These are phyloP conservation scores for Aspergillus steynii DNA, from an alignment of 495 filamentous ascomycete genomes.

Conservation along the genomic window DNA sequence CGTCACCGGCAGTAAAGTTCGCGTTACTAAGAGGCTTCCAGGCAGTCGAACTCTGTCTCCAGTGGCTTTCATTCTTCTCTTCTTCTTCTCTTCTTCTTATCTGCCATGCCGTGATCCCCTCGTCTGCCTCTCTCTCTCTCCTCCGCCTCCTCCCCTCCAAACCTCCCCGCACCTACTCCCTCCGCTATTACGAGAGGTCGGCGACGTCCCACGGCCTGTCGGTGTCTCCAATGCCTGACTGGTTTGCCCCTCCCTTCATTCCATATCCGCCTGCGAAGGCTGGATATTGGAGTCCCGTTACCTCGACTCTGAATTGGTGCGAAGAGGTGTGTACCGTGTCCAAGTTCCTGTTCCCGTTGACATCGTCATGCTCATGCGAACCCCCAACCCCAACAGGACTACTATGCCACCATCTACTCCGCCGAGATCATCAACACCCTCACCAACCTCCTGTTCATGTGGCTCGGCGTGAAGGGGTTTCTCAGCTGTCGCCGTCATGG, in stretches of 20 bases:
- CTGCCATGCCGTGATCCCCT: slow-evolving; percentile 4
- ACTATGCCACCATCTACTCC: slow-evolving; percentile 61
- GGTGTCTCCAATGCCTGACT: slow-evolving; percentile 29
- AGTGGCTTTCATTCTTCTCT: slow-evolving; percentile 1
- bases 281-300: slow-evolving; percentile 84
- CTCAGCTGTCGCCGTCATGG: slow-evolving; percentile 65
- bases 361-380: not conserved
- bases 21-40: not conserved
- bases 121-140: slow-evolving; percentile 7
- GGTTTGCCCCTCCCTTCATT: slow-evolving; percentile 53
- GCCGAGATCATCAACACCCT: slow-evolving; percentile 70
- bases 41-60: not conserved
- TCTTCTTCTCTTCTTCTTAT: slow-evolving; percentile 6
- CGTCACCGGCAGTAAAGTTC: not conserved
- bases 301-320: slow-evolving; percentile 90
- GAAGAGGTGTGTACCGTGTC: slow-evolving; percentile 69
- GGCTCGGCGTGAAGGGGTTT: slow-evolving; percentile 70
- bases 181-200: slow-evolving; percentile 6
- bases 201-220: slow-evolving; percentile 10
- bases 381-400: slow-evolving; percentile 43
- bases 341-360: not conserved
- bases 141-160: slow-evolving; percentile 6
- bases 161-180: not conserved
- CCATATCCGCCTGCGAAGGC: slow-evolving; percentile 65
- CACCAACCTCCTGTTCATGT: slow-evolving; percentile 81